Conservation (phyloP, 768 basidiomycete genomes). For the Amanita brunnescens region DNA sequence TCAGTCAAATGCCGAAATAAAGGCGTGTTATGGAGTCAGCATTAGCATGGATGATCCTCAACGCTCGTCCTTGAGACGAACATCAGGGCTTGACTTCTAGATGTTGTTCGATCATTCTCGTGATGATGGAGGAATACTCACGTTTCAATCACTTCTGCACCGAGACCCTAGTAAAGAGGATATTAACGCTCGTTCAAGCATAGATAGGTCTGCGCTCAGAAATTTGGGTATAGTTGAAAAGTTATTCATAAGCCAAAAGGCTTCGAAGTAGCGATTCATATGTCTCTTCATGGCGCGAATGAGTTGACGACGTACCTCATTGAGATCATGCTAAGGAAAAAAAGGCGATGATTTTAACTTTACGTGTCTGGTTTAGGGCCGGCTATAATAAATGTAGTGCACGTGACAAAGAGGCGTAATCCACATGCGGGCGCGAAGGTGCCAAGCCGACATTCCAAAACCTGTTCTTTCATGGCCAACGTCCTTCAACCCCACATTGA, state of each 20-base stretch:
- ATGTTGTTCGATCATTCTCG: conserved; percentile 52
- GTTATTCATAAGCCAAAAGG: conserved; percentile 53
- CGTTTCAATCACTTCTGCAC: conserved; percentile 8
- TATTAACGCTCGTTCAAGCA: conserved; percentile 10
- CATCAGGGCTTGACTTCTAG: conserved; percentile 89
- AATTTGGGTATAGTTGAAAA: conserved; percentile 82
- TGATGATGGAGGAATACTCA: conserved; percentile 19
- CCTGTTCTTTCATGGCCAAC: conserved; percentile 50
- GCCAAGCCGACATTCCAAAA: conserved; percentile 9
- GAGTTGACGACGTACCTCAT: conserved; percentile 23
- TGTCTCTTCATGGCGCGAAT: conserved; percentile 49
- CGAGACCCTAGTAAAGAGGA: conserved; percentile 7
- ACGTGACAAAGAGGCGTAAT: neutral
- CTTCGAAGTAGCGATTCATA: conserved; percentile 89
- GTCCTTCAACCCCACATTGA: conserved; percentile 58
- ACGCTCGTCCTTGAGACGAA: conserved; percentile 59
- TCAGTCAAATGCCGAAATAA: neutral
- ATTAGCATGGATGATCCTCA: conserved; percentile 91
- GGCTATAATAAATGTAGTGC: conserved; percentile 17
- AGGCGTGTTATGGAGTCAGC: conserved; percentile 36
- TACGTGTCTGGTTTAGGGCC: conserved; percentile 26
- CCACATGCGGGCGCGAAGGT: conserved; percentile 2
- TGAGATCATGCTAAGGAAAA: conserved; percentile 8
- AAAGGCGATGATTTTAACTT: conserved; percentile 7
- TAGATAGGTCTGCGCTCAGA: conserved; percentile 44